Conservation (phyloP, 2,329 filamentous ascomycete species). For the Acephala macrosclerotiorum region DNA sequence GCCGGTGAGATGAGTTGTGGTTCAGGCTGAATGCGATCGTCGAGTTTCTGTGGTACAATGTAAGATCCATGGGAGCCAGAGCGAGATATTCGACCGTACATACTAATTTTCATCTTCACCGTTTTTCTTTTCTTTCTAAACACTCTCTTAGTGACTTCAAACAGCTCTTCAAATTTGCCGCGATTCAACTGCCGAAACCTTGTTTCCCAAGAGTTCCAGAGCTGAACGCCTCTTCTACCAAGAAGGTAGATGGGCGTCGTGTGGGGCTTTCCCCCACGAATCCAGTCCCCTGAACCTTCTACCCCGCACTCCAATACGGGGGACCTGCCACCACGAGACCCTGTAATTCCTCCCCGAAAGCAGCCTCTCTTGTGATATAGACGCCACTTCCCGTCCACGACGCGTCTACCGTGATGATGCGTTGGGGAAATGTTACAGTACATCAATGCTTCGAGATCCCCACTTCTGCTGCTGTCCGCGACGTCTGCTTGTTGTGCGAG, state of each 20-base stretch:
- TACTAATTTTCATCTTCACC: background rate
- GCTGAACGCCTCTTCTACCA: background rate
- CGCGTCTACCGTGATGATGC: conserved; percentile 15
- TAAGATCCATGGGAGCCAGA: conserved; percentile 8
- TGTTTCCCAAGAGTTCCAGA: background rate
- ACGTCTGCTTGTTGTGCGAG: background rate
- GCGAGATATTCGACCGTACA: background rate
- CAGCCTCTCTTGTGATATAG: conserved; percentile 3
- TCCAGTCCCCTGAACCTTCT: conserved; percentile 10
- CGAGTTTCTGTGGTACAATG: background rate
- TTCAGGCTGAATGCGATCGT: conserved; percentile 2
- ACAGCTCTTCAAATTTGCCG: background rate
- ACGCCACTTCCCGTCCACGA: background rate
- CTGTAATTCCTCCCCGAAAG: conserved; percentile 18
- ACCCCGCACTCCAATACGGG: conserved; percentile 14
- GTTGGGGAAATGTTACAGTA: background rate
- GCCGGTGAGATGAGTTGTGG: background rate
- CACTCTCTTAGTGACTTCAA: background rate
- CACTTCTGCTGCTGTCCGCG: background rate
- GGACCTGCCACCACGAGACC: conserved; percentile 7
- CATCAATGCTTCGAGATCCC: background rate
- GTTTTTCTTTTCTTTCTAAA: background rate
- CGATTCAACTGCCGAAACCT: conserved; percentile 12
- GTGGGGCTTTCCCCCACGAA: conserved; percentile 11
- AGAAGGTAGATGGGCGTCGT: background rate